Evolutionary conservation across 495 filamentous ascomycete species (phyloP).

Genomic region (Xylaria curta): DNA sequence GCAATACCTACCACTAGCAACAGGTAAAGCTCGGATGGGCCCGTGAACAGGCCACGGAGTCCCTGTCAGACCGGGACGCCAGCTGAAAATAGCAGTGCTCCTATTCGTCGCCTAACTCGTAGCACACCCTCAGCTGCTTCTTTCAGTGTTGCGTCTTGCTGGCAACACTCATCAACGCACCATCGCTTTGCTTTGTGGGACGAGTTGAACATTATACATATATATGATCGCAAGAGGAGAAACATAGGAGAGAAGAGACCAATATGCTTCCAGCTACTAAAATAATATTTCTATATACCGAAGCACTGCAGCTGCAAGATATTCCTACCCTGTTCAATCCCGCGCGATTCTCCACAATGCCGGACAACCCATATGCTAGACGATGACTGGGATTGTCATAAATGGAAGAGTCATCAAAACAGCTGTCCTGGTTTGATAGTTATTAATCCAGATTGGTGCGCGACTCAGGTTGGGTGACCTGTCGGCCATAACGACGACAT

Average conservation of each 20-base stretch:
- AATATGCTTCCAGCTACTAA: not conserved
- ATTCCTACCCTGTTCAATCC: not conserved
- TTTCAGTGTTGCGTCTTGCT: not conserved
- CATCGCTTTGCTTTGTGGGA: slow-evolving; percentile 9
- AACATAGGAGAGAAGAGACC: not conserved
- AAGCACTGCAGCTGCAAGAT: not conserved
- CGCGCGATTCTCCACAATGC: not conserved
- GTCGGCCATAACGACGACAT: not conserved
- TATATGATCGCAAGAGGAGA: not conserved
- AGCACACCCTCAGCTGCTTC: slow-evolving; percentile 22
- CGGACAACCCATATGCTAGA: not conserved
- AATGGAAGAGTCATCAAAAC: not conserved
- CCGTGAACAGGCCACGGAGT: slow-evolving; percentile 18
- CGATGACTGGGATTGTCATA: not conserved
- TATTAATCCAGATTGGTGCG: not conserved
- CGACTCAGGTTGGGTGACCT: not conserved
- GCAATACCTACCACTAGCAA: slow-evolving; percentile 9
- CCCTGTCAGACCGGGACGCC: slow-evolving; percentile 13
- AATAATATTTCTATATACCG: not conserved
- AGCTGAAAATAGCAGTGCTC: slow-evolving; percentile 28
- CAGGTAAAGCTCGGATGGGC: slow-evolving; percentile 12
- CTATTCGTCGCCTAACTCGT: slow-evolving; percentile 28
- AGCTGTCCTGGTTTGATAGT: not conserved
- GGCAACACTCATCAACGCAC: slow-evolving; percentile 13
- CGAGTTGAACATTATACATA: slow-evolving; percentile 5